These are phyloP conservation scores for Cryptococcus sp. DNA, from an alignment of 1,284 basidiomycete species.

Conservation along the genomic window DNA sequence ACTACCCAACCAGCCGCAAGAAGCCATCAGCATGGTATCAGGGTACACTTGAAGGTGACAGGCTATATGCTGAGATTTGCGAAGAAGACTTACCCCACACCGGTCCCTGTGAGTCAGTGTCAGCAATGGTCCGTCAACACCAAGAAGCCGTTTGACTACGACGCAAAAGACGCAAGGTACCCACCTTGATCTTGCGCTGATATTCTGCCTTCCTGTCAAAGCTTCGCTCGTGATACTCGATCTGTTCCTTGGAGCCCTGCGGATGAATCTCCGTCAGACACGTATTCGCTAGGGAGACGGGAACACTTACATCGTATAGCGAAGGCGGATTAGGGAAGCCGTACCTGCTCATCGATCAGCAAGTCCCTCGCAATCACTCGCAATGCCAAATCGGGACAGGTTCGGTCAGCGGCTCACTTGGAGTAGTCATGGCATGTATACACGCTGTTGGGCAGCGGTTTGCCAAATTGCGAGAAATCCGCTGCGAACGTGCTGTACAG, in stretches of 20 bases:
- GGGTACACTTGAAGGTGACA: background rate
- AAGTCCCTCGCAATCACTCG: background rate
- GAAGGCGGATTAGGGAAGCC: conserved; percentile 71
- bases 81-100: conserved; percentile 18
- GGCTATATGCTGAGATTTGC: background rate
- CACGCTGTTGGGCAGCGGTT: conserved; percentile 63
- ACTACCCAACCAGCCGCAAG: conserved; percentile 7
- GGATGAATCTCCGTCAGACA: background rate
- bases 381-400: background rate
- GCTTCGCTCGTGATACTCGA: conserved; percentile 50
- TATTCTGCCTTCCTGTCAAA: conserved; percentile 64
- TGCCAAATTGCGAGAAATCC: conserved; percentile 71
- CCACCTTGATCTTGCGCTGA: conserved; percentile 26
- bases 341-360: conserved; percentile 18
- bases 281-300: background rate
- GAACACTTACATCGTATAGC: conserved; percentile 32
- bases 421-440: conserved; percentile 77
- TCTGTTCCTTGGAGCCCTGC: conserved; percentile 58
- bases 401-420: conserved; percentile 14
- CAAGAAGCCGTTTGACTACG: background rate
- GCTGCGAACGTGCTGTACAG: conserved; percentile 67
- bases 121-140: background rate
- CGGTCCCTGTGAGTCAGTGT: conserved; percentile 6
- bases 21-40: background rate
- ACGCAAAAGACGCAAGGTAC: background rate